Evolutionary conservation across 2,329 filamentous ascomycete genomes (phyloP), one percentile per base, ranked within the genome.

Genomic region (Sarocladium strictum): DNA sequence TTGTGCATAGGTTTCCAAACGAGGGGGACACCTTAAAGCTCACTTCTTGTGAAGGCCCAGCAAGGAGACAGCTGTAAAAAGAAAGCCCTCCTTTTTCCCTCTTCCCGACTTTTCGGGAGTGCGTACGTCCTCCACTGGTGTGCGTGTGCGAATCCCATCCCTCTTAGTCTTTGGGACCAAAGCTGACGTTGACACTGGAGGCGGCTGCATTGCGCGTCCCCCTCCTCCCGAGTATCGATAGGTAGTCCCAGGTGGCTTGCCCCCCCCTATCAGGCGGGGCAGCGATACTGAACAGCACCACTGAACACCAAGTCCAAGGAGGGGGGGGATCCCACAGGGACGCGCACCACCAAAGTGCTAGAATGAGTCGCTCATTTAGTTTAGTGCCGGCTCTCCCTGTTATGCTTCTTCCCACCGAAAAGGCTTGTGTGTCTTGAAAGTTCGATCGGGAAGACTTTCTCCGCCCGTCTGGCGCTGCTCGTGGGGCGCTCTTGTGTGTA

Each of bases 201-300:
- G 26, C 29, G 47, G 17, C 47, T 26, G 47, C 47, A 51, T 51
- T 51, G 47, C 47, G 47, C 47, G 47, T 51, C 47, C 47, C 47
- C 47, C 27, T 35, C 29, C 27, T 11, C 23, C 27, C 4, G 35
- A 10, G n/a, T 19, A 14, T 19, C 37, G 11, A n/a, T n/a, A n/a
- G n/a, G n/a, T n/a, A n/a, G n/a, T n/a, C 37, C 37, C 7, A 41
- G 17, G 37, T 41, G 37, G n/a, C n/a, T n/a, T n/a, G n/a, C n/a
- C n/a, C n/a, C 14, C 40, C 40, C 23, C 21, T 23, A 10, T 23
- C 11, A 45, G 40, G 40, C 40, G 40, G 40, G 40, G 40, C 40
- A 43, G 40, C 17, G 35, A 38, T 6, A 32, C 12, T 12, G 29
- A 32, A 32, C 29, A n/a, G n/a, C n/a, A 38, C 35, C 35, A 38